phyloP scores from a whole-genome alignment of 2,329 filamentous ascomycete species.

The Venturia nashicola region DNA sequence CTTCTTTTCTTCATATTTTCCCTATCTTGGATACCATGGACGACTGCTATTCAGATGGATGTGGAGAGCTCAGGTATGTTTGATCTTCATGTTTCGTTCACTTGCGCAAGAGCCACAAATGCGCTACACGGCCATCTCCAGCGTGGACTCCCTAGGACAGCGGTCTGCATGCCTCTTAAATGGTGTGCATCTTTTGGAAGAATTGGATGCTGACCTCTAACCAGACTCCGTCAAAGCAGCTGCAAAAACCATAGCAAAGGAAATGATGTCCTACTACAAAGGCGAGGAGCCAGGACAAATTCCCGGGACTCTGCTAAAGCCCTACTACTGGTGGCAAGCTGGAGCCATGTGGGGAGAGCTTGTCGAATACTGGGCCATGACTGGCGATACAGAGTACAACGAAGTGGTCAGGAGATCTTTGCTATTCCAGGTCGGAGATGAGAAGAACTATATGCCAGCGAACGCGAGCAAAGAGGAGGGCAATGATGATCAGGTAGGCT shows the following conservation, averaged over 20 bases:
- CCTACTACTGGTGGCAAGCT: constrained; percentile 36
- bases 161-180: neutral
- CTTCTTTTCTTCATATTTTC: neutral
- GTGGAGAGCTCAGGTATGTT: constrained; percentile 1
- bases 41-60: neutral
- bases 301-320: constrained; percentile 27
- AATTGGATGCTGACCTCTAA: neutral
- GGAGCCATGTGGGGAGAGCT: constrained; percentile 26
- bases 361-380: constrained; percentile 35
- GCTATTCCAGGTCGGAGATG: constrained; percentile 27
- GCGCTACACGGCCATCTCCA: neutral
- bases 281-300: constrained; percentile 9
- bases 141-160: neutral
- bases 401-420: constrained; percentile 29
- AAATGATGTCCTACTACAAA: constrained; percentile 7
- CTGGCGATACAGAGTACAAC: constrained; percentile 31
- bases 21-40: neutral
- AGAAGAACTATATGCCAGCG: constrained; percentile 30
- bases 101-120: neutral
- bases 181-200: neutral
- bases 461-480: constrained; percentile 40
- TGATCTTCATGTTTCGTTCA: neutral
- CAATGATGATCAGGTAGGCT: constrained; percentile 53
- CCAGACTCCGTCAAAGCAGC: constrained; percentile 10
- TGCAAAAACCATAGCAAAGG: constrained; percentile 1